Evolutionary conservation across 2,329 filamentous ascomycete genomes (phyloP), one percentile per base, ranked within the genome.

Genomic region (Ophiocordyceps camponoti-saundersi): DNA sequence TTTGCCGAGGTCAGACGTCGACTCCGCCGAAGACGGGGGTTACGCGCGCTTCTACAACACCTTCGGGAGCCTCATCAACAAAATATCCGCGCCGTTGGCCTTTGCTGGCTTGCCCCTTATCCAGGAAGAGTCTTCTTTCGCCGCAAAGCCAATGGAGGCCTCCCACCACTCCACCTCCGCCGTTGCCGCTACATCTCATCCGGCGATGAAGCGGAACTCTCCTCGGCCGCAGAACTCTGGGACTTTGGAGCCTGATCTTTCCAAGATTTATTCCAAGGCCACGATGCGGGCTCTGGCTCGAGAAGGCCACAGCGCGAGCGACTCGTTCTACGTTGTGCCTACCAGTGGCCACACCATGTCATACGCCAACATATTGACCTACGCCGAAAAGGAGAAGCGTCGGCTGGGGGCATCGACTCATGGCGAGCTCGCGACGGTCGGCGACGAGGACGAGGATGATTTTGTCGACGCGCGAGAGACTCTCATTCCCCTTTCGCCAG

Each of bases 281-380:
- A 86, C 90, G 3, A 73, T 96, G 47, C 77, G 82, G 46, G 86
- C 89, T 1, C 73, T 95, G 41, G 73, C 79, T 20, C 80, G 85
- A 48, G 80, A 82, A 29, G 78, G 77, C 0, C 73, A 80, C 26
- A 72, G 73, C 16, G 68, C 75, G 16, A 76, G 72, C 49, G 84
- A 85, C 55, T 92, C 85, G 10, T 98, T 98, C 66, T 96, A 95
- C 60, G 84, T 96, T 1, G 92, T 98, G 1, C 92, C 90, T 4
- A 85, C 85, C 0, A 87, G 85, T 18, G 90, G 92, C 6, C 88
- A 90, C 52, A 95, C 88, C 3, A 82, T 89, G 50, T 92, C 88
- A 0, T 98, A 96, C 58, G 89, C 92, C 42, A 88, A 84, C 51
- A 95, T 98, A 46, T 69, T 95, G 20, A 82, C 70, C 41, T 80